These are phyloP conservation scores for Aspergillus sojae DNA, from an alignment of 2,329 filamentous ascomycete genomes.

Conservation along the genomic window DNA sequence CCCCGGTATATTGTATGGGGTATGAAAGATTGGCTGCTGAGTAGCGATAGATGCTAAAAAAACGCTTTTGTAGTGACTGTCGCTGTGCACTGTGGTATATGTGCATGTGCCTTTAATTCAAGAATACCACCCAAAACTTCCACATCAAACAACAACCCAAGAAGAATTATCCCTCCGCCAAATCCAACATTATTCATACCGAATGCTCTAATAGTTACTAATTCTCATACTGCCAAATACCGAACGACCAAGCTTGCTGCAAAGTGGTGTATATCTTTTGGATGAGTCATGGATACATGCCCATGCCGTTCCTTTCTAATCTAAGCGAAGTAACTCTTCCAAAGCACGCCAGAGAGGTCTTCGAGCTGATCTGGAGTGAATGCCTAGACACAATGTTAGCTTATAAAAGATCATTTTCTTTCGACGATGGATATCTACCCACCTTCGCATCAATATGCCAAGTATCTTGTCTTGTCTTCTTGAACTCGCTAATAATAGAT, in stretches of 20 bases:
- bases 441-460: constrained; percentile 99
- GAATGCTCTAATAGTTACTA: not conserved
- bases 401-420: not conserved
- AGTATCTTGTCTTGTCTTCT: constrained; percentile 98
- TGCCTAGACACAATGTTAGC: constrained; percentile 49
- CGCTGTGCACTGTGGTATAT: constrained; percentile 2
- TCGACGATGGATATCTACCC: constrained; percentile 37
- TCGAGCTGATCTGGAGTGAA: constrained; percentile 93
- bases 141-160: not conserved
- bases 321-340: constrained; percentile 99
- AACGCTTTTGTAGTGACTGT: not conserved
- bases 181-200: not conserved
- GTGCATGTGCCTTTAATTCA: not conserved
- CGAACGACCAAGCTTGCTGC: not conserved
- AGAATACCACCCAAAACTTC: not conserved
- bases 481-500: constrained; percentile 91
- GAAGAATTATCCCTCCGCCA: not conserved
- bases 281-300: not conserved
- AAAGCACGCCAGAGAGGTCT: constrained; percentile 91
- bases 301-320: not conserved
- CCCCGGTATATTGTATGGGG: too few species aligned
- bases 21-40: too few species aligned
- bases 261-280: not conserved
- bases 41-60: not conserved
- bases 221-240: not conserved